A percentile compares a stretch with the other conserved stretches of the same genome.
These are phyloP conservation scores for Microdochium trichocladiopsis DNA, from an alignment of 2,329 filamentous ascomycete species.

Conservation along the genomic window DNA sequence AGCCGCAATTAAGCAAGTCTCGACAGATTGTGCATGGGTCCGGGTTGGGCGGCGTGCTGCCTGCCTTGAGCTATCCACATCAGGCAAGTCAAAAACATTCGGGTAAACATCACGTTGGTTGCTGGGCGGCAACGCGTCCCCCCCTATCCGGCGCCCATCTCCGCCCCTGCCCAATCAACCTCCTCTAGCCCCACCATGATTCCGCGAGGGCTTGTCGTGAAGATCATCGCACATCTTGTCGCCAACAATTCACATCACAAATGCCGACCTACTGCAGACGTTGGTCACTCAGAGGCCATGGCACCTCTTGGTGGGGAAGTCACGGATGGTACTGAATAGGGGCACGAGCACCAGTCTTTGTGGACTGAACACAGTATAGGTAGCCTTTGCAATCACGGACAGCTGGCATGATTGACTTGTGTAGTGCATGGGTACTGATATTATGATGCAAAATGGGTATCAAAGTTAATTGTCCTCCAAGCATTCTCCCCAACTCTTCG, in stretches of 20 bases:
- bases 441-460: neutral
- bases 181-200: neutral
- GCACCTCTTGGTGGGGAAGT: too few relatives aligned
- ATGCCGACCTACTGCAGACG: too few relatives aligned
- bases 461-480: too few relatives aligned
- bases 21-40: neutral
- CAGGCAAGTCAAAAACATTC: neutral
- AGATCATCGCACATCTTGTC: neutral
- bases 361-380: too few relatives aligned
- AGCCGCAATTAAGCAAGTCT: neutral
- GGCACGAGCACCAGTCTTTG: too few relatives aligned
- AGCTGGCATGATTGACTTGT: too few relatives aligned
- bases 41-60: neutral
- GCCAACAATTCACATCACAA: neutral
- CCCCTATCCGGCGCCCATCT: neutral
- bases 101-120: neutral
- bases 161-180: neutral
- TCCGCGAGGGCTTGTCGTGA: neutral
- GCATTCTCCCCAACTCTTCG: too few relatives aligned
- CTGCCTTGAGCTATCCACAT: neutral
- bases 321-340: too few relatives aligned
- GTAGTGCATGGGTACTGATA: too few relatives aligned
- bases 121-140: constrained; percentile 1
- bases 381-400: too few relatives aligned
- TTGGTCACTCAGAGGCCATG: too few relatives aligned